Evolutionary conservation across 805 yeast genomes (phyloP).

Genomic region (Maudiozyma bulderi): DNA sequence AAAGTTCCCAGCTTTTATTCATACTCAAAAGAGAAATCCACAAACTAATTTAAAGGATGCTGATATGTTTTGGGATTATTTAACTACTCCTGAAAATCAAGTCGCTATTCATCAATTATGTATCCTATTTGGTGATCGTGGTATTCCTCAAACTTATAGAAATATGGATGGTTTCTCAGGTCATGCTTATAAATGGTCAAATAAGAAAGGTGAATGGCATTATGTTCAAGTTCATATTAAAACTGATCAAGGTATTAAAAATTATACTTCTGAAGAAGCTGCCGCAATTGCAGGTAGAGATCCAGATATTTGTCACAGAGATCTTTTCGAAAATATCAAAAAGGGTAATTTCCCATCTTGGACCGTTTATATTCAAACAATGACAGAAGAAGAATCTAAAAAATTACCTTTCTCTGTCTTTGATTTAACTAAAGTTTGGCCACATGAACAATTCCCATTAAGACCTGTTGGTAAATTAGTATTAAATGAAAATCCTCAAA

Average conservation of each 20-base stretch:
- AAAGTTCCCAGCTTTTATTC: conserved; percentile 57
- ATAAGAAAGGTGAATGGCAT: conserved; percentile 42
- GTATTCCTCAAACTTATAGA: conserved; percentile 47
- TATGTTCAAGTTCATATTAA: conserved; percentile 50
- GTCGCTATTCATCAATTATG: conserved; percentile 70
- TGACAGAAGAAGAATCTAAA: conserved; percentile 76
- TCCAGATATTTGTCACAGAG: conserved; percentile 77
- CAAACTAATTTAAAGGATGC: conserved; percentile 68
- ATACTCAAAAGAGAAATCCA: conserved; percentile 64
- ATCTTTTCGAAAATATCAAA: conserved; percentile 69
- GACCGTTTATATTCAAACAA: conserved; percentile 77
- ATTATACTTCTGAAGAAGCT: conserved; percentile 56
- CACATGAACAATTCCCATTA: conserved; percentile 76
- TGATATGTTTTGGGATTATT: conserved; percentile 78
- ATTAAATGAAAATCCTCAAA: conserved; percentile 73
- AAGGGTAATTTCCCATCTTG: conserved; percentile 73
- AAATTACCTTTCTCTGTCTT: conserved; percentile 71
- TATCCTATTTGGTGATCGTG: conserved; percentile 53
- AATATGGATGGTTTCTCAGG: conserved; percentile 60
- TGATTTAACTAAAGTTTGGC: conserved; percentile 90
- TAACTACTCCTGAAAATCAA: conserved; percentile 49
- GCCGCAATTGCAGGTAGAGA: conserved; percentile 58
- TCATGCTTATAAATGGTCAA: conserved; percentile 54
- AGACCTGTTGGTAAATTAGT: conserved; percentile 75
- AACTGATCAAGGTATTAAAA: conserved; percentile 46